Evolutionary conservation across 2,329 filamentous ascomycete species (phyloP), one percentile per base, ranked within the genome.

Genomic region (Pseudogymnoascus destructans): DNA sequence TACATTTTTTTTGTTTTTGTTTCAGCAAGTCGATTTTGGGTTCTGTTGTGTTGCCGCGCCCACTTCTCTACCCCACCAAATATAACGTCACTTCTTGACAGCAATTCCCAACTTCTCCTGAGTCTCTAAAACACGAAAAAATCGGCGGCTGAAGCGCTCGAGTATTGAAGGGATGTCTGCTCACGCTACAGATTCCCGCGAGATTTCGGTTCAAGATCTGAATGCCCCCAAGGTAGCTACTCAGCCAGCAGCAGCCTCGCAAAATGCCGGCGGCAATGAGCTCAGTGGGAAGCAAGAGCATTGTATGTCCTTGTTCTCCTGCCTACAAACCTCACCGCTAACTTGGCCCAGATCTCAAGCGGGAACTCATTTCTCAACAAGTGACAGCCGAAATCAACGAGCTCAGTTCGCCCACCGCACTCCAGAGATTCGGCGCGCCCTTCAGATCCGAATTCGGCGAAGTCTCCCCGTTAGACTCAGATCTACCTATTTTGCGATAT

Each of bases 271-370:
- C 36, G 54, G 46, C 25, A 23, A 23, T 61, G 65, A 74, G 5
- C 74, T 98, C 69, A 95, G 91, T 0, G 93, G 93, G 64, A 97
- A 96, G 74, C 92, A 98, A 78, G 93, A 98, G 72, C 93, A 98
- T 71, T 98, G 90, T 95, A 71, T 66, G 85, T 73, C 40, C 32
- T 36, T 60, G 10, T 17, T 38, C 40, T 55, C 25, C 25, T 13
- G 10, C 25, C 25, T 19, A 52, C 36, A 56, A 23, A 13, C 32
- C 11, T 32, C 32, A 58, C 19, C 27, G 9, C 4, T 54, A 36
- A 57, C 56, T 10, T 30, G 13, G 27, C 33, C 27, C 68, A 95
- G 90, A 98, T 70, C 84, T 98, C 65, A 98, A 98, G 75, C 85
- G 93, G 68, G 93, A 98, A 72, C 85, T 98, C 67, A 84, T 98